phyloP scores from a whole-genome alignment of 2,329 filamentous ascomycete species.

The Cercospora janseana region DNA sequence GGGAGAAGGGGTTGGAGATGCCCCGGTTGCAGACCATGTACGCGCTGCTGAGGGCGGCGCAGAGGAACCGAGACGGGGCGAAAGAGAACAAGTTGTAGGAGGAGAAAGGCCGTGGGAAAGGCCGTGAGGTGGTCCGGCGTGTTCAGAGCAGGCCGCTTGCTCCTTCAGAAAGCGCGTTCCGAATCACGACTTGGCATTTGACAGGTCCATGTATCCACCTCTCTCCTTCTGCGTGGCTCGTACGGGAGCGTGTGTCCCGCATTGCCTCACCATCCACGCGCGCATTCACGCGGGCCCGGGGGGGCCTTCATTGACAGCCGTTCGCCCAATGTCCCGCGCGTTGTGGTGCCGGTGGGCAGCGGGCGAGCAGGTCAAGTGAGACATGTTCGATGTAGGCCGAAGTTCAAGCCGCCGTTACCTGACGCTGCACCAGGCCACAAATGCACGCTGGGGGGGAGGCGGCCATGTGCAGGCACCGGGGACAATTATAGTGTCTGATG shows the following conservation, averaged over 20 bases:
- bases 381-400: conserved; percentile 11
- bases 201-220: no score
- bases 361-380: conserved; percentile 8
- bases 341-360: not conserved
- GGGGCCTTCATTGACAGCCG: not conserved
- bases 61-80: conserved; percentile 51
- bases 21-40: conserved; percentile 66
- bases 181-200: not conserved
- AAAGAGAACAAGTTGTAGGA: conserved; percentile 31
- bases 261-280: no score
- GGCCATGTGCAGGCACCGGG: conserved; percentile 8
- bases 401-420: conserved; percentile 7
- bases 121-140: not conserved
- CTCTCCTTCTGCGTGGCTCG: no score
- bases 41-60: conserved; percentile 62
- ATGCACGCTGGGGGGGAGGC: conserved; percentile 5
- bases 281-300: not conserved
- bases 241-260: no score
- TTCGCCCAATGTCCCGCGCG: not conserved
- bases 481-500: not conserved
- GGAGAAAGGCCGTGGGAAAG: not conserved
- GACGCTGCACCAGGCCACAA: conserved; percentile 2
- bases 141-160: not conserved
- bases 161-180: conserved; percentile 7
- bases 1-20: conserved; percentile 62